Conservation (phyloP, 805 yeast genomes). For the Metschnikowia gelsemii region DNA sequence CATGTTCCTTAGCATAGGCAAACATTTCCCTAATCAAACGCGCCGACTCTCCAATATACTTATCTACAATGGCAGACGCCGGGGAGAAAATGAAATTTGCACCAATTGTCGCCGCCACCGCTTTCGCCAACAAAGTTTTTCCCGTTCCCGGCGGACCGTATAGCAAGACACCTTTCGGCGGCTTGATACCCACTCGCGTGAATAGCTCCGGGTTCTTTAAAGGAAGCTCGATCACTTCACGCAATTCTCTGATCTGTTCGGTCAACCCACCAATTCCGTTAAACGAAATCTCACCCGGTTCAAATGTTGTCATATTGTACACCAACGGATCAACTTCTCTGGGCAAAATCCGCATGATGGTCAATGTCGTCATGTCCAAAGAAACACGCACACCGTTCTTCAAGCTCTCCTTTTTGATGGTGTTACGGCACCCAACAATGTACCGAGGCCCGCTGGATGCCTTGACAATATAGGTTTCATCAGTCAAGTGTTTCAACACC, state of each 20-base stretch:
- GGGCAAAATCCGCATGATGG: slow-evolving; percentile 95
- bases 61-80: slow-evolving; percentile 96
- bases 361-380: slow-evolving; percentile 93
- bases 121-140: slow-evolving; percentile 92
- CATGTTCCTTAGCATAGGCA: slow-evolving; percentile 96
- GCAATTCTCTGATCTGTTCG: slow-evolving; percentile 92
- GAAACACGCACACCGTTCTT: slow-evolving; percentile 96
- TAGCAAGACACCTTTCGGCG: slow-evolving; percentile 96
- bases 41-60: slow-evolving; percentile 97
- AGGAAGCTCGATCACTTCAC: slow-evolving; percentile 97
- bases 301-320: slow-evolving; percentile 96
- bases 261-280: slow-evolving; percentile 94
- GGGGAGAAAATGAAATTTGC: slow-evolving; percentile 98
- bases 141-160: slow-evolving; percentile 99
- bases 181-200: slow-evolving; percentile 92
- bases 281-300: slow-evolving; percentile 96
- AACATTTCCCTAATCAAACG: slow-evolving; percentile 97
- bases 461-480: slow-evolving; percentile 91
- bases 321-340: slow-evolving; percentile 98
- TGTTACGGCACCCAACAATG: slow-evolving; percentile 94
- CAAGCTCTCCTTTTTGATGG: slow-evolving; percentile 77
- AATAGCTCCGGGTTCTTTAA: slow-evolving; percentile 95
- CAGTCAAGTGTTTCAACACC: slow-evolving; percentile 90
- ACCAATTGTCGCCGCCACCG: slow-evolving; percentile 98
- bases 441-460: slow-evolving; percentile 97